Evolutionary conservation across 129 eudicot species (phyloP).

Genomic region (Helichrysum umbraculigerum): DNA sequence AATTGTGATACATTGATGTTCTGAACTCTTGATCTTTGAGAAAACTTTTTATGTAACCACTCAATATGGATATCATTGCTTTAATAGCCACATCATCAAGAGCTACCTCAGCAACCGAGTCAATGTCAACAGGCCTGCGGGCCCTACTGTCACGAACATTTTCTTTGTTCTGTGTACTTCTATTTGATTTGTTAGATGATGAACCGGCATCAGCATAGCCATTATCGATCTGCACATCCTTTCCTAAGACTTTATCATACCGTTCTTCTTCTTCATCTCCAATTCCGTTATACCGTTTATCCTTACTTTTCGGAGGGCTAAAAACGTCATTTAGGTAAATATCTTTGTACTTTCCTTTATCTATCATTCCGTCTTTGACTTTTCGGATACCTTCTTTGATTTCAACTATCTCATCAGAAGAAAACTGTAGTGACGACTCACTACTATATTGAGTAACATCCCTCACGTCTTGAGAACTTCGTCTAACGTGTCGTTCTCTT

Average conservation of each 20-base stretch:
- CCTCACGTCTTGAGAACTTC: slow-evolving; percentile 29
- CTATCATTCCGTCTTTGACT: slow-evolving; percentile 37
- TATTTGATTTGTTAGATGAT: slow-evolving; percentile 35
- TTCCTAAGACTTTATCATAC: slow-evolving; percentile 29
- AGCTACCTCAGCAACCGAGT: slow-evolving; percentile 50
- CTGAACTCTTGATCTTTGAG: slow-evolving; percentile 58
- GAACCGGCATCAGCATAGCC: slow-evolving; percentile 35
- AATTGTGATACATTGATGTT: slow-evolving; percentile 60
- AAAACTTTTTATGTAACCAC: slow-evolving; percentile 51
- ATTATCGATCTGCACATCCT: slow-evolving; percentile 33
- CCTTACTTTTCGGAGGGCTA: slow-evolving; percentile 41
- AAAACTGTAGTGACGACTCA: slow-evolving; percentile 33
- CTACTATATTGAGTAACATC: slow-evolving; percentile 31
- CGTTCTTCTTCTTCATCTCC: slow-evolving; percentile 28
- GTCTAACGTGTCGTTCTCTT: slow-evolving; percentile 23
- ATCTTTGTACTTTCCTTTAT: slow-evolving; percentile 42
- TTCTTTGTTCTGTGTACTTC: slow-evolving; percentile 34
- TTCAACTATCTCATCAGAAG: slow-evolving; percentile 49
- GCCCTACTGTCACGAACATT: slow-evolving; percentile 37
- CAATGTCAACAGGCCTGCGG: slow-evolving; percentile 42
- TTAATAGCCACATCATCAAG: slow-evolving; percentile 74
- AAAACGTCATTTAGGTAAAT: slow-evolving; percentile 52
- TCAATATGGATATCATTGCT: slow-evolving; percentile 64
- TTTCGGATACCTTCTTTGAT: slow-evolving; percentile 37
- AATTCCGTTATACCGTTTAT: slow-evolving; percentile 20